These are phyloP conservation scores for Phytophthora lateralis DNA, from an alignment of 352 stramenopile species.

Conservation along the genomic window DNA sequence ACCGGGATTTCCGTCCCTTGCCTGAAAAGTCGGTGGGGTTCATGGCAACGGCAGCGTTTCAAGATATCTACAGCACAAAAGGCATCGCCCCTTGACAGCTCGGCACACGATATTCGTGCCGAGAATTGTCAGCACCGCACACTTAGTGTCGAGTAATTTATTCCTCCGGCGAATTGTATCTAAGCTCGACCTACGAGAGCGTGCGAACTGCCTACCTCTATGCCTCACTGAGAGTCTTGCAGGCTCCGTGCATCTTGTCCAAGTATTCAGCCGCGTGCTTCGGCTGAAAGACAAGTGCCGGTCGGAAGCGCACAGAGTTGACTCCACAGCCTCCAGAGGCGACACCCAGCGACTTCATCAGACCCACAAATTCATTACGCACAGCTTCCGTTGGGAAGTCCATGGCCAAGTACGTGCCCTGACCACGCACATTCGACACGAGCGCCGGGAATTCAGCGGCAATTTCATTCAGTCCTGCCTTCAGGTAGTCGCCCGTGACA, in stretches of 20 bases:
- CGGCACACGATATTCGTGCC: not conserved
- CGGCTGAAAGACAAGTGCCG: slow-evolving; percentile 78
- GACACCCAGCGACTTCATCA: slow-evolving; percentile 67
- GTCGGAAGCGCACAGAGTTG: slow-evolving; percentile 77
- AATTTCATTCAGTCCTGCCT: slow-evolving; percentile 54
- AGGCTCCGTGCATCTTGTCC: slow-evolving; percentile 69
- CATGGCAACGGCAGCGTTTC: slow-evolving; percentile 2
- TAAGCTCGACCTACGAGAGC: slow-evolving; percentile 23
- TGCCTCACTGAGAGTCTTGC: slow-evolving; percentile 29
- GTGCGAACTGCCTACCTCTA: slow-evolving; percentile 7
- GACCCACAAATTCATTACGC: slow-evolving; percentile 66
- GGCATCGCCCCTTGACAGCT: not conserved
- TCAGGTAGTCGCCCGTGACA: slow-evolving; percentile 73
- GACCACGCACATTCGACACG: slow-evolving; percentile 74
- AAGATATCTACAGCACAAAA: not conserved
- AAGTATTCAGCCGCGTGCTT: slow-evolving; percentile 77
- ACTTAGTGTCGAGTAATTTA: slow-evolving; percentile 6
- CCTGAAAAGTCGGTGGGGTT: slow-evolving; percentile 29
- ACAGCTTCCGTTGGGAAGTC: slow-evolving; percentile 67
- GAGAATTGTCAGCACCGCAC: not conserved
- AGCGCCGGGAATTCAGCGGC: slow-evolving; percentile 56
- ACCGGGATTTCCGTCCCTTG: slow-evolving; percentile 19
- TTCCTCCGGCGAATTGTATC: slow-evolving; percentile 11
- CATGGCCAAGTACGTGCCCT: slow-evolving; percentile 83
- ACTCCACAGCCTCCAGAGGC: slow-evolving; percentile 70